Base-by-base conservation (phyloP, 2,329 filamentous ascomycete species). In the Arthrobotrys entomopaga region DNA sequence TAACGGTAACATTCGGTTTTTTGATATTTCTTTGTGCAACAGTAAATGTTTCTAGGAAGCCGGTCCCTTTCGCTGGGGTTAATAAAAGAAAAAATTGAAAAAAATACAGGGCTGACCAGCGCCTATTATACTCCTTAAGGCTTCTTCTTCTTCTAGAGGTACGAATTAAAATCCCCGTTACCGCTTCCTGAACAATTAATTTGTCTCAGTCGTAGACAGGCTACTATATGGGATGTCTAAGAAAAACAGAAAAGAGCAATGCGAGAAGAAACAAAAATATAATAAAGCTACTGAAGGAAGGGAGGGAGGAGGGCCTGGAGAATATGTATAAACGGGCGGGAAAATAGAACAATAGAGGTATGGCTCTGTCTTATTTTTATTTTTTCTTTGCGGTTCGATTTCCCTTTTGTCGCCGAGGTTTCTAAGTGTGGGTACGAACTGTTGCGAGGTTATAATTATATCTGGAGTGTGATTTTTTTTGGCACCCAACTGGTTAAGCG, bases 401-500 rank as follows among this genome's bases (percentile, higher is more conserved):
- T n/a, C 29, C 26, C 15, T 67, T 60, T 69, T 69, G 56, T 69
- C 65, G 65, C 64, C 64, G 64, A 57, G 59, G 56, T 48, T 59
- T 46, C 56, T 20, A 59, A 59, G 56, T 59, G 56, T 69, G 22
- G 38, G 56, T 66, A 59, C 52, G 67, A 52, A 40, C 38, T 40
- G 61, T 53, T 48, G 61, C 58, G 70, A 74, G 70, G 63, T n/a
- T n/a, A n/a, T n/a, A n/a, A 10, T 67, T 74, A 63, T 66, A 63
- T 64, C 63, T 67, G 50, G 57, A 43, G 46, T 57, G 10, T 34
- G 10, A 13, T 46, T 56, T 46, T 38, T 50, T 67, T 46, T 56
- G 38, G 69, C 56, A 53, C 40, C 57, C 57, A 74, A 66, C 57
- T 50, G 63, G 70, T 63, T 74, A 74, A 74, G 70, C 70, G 70